Evolutionary conservation across 2,329 filamentous ascomycete species (phyloP).

Genomic region (Dactylella cylindrospora): DNA sequence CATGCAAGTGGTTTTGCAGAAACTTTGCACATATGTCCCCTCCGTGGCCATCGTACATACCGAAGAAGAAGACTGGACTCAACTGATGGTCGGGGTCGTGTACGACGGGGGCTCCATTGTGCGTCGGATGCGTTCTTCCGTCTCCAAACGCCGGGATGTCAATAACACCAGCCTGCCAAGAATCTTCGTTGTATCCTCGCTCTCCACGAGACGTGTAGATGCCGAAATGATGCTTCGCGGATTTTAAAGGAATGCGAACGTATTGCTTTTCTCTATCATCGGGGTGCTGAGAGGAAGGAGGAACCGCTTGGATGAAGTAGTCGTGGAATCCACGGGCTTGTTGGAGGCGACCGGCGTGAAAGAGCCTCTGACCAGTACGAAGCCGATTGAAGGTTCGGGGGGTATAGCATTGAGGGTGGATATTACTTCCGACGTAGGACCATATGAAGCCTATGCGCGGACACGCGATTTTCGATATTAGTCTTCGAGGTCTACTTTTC

Average conservation of each 20-base stretch:
- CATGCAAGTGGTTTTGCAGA: constrained; percentile 77
- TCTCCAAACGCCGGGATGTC: constrained; percentile 83
- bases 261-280: constrained; percentile 67
- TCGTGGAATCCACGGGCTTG: constrained; percentile 71
- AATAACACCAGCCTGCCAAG: constrained; percentile 90
- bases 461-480: background rate
- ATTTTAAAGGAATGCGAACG: constrained; percentile 87
- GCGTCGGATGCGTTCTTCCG: constrained; percentile 26
- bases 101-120: constrained; percentile 6
- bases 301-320: constrained; percentile 94
- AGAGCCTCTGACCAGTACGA: constrained; percentile 20
- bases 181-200: constrained; percentile 87
- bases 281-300: constrained; percentile 87
- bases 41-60: constrained; percentile 92
- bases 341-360: constrained; percentile 33
- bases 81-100: constrained; percentile 26
- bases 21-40: constrained; percentile 87
- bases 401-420: constrained; percentile 16
- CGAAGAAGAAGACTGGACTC: constrained; percentile 79
- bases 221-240: constrained; percentile 95
- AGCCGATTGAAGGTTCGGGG: constrained; percentile 24
- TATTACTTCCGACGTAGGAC: constrained; percentile 39
- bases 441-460: constrained; percentile 30
- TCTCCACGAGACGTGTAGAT: constrained; percentile 76
- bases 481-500: background rate